Evolutionary conservation across 192 early-diverging fungal genomes (phyloP), one percentile per base, ranked within the genome.

Genomic region (Entophlyctis luteolus): DNA sequence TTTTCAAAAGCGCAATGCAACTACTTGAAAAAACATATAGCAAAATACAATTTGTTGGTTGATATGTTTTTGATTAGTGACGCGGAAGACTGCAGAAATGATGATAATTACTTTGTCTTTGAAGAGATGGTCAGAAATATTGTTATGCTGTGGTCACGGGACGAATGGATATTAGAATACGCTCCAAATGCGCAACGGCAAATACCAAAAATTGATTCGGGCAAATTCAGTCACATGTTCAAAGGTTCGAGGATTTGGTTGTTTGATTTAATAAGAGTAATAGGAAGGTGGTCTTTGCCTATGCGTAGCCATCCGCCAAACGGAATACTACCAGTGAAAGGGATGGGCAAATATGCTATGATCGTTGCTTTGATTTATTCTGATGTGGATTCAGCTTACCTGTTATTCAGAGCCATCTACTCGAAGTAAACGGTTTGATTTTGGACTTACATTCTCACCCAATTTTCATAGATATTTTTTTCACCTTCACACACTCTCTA

Each of bases 91-190:
- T 78, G 71, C 55, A 76, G 72, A 38, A 83, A 80, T 37, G 84
- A 85, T 55, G 84, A 85, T 63, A 56, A 67, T 0, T 84, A 72
- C 55, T 85, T 85, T 74, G 79, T 85, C 1, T 85, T 85, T 75
- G 84, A 85, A 56, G 84, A 85, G 33, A 49, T 81, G 33, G 32
- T 85, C 27, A 34, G 60, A 2, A 69, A 79, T 12, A 55, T 85
- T 16, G 48, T 85, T 50, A 49, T 79, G 33, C 66, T 74, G 37
- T 85, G 81, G 81, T 33, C 69, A n/a, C 49, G 84, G 6, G 84
- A 85, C 56, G 58, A 46, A 18, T 85, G 84, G 84, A 38, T 85
- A 23, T 62, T 34, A 37, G 31, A 32, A 59, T 35, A 78, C 35
- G 10, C 69, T 12, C 65, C 65, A 28, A 67, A 67, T 38, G 49